Base-by-base conservation (phyloP, 257 asterid genomes). In the Przewalskia tangutica region DNA sequence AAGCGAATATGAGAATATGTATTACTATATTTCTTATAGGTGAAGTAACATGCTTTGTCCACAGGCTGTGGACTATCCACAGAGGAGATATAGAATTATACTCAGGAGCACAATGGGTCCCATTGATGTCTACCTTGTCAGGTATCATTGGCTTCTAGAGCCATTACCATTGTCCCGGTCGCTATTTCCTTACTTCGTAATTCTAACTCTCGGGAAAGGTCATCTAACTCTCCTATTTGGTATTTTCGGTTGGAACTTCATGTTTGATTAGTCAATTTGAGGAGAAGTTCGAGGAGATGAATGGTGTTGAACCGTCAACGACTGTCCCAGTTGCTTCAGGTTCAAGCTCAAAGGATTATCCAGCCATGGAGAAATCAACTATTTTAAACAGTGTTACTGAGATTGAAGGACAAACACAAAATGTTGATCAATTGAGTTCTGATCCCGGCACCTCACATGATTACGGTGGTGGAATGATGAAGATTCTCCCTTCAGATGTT, bases 31-130 rank as follows among this genome's bases (percentile, higher is more conserved):
- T 53, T 87, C 75, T 85, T 78, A 46, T 83, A 77, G 76, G 67
- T 40, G 53, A 66, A 80, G 75, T 73, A 63, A 79, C 65, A 71
- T 77, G 63, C 63, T 62, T 53, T 79, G 63, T 77, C 42, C 68
- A n/a, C 85, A 95, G 99, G 96, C 88, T 84, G 98, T 87, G 84
- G 99, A 92, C 86, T 95, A 91, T 87, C 97, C 92, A n/a, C 97
- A 91, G 85, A 88, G 97, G 88, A 93, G 99, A 90, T 94, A 95
- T 83, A 90, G 95, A 90, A 95, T 95, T 77, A 91, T 95, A 86
- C 99, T 94, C 58, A 86, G 99, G 90, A 95, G 99, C 85, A 92
- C 97, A 78, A 95, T 95, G 97, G 99, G 98, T 65, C 97, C 97
- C 44, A 91, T 95, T 80, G 99, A 95, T 85, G 96, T 94, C 81